Conservation (phyloP, 441 rosid species). For the Pelargonium citronellum region DNA sequence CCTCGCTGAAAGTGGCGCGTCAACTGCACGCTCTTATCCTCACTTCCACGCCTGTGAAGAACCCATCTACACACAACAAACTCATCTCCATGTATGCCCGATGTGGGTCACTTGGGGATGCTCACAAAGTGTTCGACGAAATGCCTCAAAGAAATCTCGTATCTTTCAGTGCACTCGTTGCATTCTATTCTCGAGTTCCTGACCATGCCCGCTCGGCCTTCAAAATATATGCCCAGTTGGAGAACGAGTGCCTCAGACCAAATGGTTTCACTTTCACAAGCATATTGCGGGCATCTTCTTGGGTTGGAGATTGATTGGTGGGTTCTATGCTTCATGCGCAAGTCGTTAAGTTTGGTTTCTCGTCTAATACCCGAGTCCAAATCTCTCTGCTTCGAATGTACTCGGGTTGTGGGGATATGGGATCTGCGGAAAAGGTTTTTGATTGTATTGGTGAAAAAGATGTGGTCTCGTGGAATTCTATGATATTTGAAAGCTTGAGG, state of each 20-base stretch:
- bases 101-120: slow-evolving; percentile 46
- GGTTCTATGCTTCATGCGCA: slow-evolving; percentile 54
- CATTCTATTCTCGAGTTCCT: slow-evolving; percentile 55
- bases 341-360: slow-evolving; percentile 44
- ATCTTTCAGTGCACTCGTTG: slow-evolving; percentile 56
- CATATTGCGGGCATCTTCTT: slow-evolving; percentile 51
- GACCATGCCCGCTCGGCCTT: slow-evolving; percentile 29
- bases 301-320: slow-evolving; percentile 40
- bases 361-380: slow-evolving; percentile 47
- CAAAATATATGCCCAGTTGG: slow-evolving; percentile 36
- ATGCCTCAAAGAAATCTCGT: slow-evolving; percentile 62
- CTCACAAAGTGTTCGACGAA: slow-evolving; percentile 57
- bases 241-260: slow-evolving; percentile 42
- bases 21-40: slow-evolving; percentile 65
- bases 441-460: slow-evolving; percentile 45
- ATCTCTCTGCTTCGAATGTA: slow-evolving; percentile 76
- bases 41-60: slow-evolving; percentile 12
- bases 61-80: slow-evolving; percentile 59
- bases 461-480: slow-evolving; percentile 64
- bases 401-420: slow-evolving; percentile 55
- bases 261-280: slow-evolving; percentile 66
- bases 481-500: slow-evolving; percentile 62
- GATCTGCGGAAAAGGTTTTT: slow-evolving; percentile 49
- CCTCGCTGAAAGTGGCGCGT: slow-evolving; percentile 47
- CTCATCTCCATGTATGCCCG: slow-evolving; percentile 57